Conservation (phyloP, 345 rosid genomes). For the Ricinus communis region DNA sequence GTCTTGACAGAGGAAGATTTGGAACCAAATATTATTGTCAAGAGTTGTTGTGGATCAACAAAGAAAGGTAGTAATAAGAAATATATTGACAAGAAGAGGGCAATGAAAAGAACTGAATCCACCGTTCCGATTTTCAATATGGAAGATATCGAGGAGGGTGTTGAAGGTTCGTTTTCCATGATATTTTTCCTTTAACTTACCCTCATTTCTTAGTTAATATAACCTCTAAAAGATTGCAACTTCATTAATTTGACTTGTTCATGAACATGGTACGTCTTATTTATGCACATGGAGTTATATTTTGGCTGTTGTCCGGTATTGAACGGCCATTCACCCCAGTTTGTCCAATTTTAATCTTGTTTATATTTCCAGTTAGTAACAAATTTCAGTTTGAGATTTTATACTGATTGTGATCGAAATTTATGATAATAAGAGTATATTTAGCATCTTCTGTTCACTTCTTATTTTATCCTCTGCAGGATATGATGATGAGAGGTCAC, state of each 20-base stretch:
- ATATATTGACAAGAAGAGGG: conserved; percentile 73
- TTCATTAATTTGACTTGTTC: not conserved
- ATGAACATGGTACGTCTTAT: not conserved
- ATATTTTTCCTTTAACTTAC: not conserved
- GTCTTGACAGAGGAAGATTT: conserved; percentile 92
- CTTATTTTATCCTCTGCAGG: conserved; percentile 51
- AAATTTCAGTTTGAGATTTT: too few relatives aligned
- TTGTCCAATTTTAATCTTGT: not conserved
- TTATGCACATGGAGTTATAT: not conserved
- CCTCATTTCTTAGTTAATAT: not conserved
- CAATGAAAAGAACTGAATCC: conserved; percentile 88
- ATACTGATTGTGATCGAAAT: conserved; percentile 11
- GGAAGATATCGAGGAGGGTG: conserved; percentile 98
- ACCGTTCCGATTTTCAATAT: conserved; percentile 92
- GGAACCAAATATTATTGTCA: conserved; percentile 89
- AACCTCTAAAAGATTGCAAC: not conserved
- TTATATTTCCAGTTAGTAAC: not conserved
- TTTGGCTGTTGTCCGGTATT: not conserved
- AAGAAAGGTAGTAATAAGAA: conserved; percentile 82
- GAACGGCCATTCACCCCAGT: not conserved
- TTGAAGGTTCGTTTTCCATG: conserved; percentile 67
- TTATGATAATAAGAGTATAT: not conserved
- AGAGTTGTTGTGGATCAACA: conserved; percentile 96
- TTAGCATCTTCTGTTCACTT: conserved; percentile 1
- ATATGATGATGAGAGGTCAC: conserved; percentile 96